Base-by-base conservation (phyloP, 106 monocot species). In the Alisma plantagoaquatica region DNA sequence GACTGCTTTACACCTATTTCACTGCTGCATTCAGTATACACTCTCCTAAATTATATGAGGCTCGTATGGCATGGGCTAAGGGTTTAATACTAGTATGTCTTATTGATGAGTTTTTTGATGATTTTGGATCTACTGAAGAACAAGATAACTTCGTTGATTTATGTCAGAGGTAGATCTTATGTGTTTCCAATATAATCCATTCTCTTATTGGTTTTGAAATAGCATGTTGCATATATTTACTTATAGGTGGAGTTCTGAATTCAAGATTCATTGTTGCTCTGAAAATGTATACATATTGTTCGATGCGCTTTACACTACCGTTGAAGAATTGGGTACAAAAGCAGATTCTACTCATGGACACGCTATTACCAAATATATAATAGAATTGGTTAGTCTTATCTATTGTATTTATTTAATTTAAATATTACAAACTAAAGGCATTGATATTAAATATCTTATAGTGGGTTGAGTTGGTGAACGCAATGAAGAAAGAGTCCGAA, bases 51-150 rank as follows among this genome's bases (percentile, higher is more conserved):
- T 43, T 69, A 53, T 49, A 59, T 19, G 50, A 60, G 49, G 68
- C 21, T 51, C 59, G 60, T n/a, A 30, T 82, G 26, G 64, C 69
- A 50, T 90, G 82, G 90, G 84, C 85, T 10, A 90, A 90, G 75
- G 79, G 70, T 63, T 60, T 57, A 11, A 76, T 98, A 23, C 74
- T 98, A 20, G 74, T 72, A 6, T 90, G 85, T 23, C 53, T 98
- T 1, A 64, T 90, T 58, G 98, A 98, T 77, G 98, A 98, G 63
- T 86, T 98, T 69, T 98, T 98, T 62, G 98, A 98, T 38, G 20
- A 74, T 60, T 84, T 78, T 43, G 90, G 98, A 49, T 98, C 85
- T 11, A 50, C 23, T 47, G 79, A 82, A 67, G 90, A 90, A 59
- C 57, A 77, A 22, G 4, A 57, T 54, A 82, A 69, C 41, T 63